phyloP scores from a whole-genome alignment of 768 basidiomycete species.

The Phanerochaete carnosa region DNA sequence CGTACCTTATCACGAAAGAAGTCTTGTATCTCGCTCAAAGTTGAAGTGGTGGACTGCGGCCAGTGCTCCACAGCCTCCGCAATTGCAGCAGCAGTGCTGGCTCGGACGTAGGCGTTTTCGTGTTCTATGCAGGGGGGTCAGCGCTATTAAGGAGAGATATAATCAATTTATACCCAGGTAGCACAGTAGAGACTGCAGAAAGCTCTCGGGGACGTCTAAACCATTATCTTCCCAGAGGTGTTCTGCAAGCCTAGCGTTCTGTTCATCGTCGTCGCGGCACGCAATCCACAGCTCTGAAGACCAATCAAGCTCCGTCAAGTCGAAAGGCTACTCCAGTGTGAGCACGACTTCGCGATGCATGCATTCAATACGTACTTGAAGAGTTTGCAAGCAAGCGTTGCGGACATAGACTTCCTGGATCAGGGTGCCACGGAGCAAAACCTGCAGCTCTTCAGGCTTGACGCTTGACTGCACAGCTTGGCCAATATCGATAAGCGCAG shows the following conservation, averaged over 20 bases:
- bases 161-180: constrained; percentile 58
- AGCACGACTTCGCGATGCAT: not conserved
- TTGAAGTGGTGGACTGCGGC: constrained; percentile 51
- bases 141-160: not conserved
- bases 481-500: constrained; percentile 75
- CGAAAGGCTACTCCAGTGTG: constrained; percentile 65
- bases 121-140: constrained; percentile 49
- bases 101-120: constrained; percentile 75
- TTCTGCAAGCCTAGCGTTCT: constrained; percentile 77
- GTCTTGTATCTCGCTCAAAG: constrained; percentile 54
- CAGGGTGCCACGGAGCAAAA: constrained; percentile 71
- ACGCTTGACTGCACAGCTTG: constrained; percentile 72
- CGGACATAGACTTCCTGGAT: constrained; percentile 86
- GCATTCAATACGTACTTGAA: constrained; percentile 56
- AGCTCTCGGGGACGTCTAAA: constrained; percentile 74
- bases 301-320: constrained; percentile 94
- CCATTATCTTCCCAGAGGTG: constrained; percentile 96
- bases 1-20: constrained; percentile 82
- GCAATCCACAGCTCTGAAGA: constrained; percentile 85
- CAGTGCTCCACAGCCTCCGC: constrained; percentile 73
- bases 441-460: constrained; percentile 55
- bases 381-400: constrained; percentile 83
- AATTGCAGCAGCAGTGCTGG: constrained; percentile 66
- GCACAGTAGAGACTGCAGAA: constrained; percentile 52
- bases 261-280: constrained; percentile 85